Evolutionary conservation across 2,329 filamentous ascomycete genomes (phyloP).

Genomic region (Verticillium albo-atrum): DNA sequence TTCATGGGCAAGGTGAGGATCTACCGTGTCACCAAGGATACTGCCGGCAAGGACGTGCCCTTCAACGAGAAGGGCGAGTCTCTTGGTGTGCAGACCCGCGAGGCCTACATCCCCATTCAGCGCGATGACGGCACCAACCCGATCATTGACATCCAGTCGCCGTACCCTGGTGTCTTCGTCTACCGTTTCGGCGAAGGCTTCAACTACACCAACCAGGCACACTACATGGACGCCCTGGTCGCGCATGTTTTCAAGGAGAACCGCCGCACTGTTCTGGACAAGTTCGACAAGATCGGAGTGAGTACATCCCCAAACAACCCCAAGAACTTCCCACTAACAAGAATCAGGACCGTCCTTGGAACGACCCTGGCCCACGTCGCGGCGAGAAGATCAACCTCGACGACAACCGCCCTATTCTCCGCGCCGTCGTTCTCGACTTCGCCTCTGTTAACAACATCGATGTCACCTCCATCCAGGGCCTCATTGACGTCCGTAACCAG

Average conservation of each 20-base stretch:
- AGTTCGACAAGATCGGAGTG: slow-evolving; percentile 42
- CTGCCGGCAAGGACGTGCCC: slow-evolving; percentile 9
- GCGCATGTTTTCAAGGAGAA: slow-evolving; percentile 35
- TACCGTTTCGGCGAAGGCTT: slow-evolving; percentile 48
- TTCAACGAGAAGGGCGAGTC: slow-evolving; percentile 12
- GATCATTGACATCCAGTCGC: slow-evolving; percentile 32
- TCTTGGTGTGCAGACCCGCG: slow-evolving; percentile 15
- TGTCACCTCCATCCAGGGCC: slow-evolving; percentile 51
- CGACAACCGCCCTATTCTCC: slow-evolving; percentile 40
- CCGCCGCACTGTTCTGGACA: slow-evolving; percentile 31
- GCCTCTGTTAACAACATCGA: slow-evolving; percentile 53
- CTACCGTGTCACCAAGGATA: slow-evolving; percentile 13
- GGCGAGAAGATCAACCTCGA: slow-evolving; percentile 22
- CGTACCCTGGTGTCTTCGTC: slow-evolving; percentile 45
- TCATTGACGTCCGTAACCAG: slow-evolving; percentile 50
- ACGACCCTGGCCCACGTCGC: slow-evolving; percentile 40
- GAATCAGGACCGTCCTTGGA: slow-evolving; percentile 47
- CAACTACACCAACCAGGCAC: slow-evolving; percentile 47
- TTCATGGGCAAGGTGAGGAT: slow-evolving; percentile 37
- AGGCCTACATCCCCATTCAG: slow-evolving; percentile 36
- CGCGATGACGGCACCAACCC: slow-evolving; percentile 41
- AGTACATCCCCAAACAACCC: slow-evolving; percentile 12
- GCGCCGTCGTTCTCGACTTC: slow-evolving; percentile 54
- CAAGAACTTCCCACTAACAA: neutral
- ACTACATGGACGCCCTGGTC: slow-evolving; percentile 38